Conservation (phyloP, 805 yeast genomes). For the Candida awuae region DNA sequence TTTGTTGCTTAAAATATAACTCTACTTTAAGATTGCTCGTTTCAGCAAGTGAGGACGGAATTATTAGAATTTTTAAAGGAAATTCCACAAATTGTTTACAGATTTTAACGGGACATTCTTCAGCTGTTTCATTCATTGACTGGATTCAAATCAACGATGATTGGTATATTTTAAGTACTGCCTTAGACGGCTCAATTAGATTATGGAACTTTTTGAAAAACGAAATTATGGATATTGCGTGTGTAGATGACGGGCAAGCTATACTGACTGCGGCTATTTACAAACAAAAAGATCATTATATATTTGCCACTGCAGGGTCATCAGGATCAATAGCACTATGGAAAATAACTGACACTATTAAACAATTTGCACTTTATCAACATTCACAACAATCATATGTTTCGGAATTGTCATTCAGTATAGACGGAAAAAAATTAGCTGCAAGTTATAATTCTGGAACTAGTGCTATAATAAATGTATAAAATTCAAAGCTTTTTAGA, state of each 20-base stretch:
- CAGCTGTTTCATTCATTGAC: conserved; percentile 45
- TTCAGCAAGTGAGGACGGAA: conserved; percentile 71
- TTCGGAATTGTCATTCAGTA: conserved; percentile 22
- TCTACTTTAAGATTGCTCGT: conserved; percentile 46
- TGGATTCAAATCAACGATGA: conserved; percentile 40
- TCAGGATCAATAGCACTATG: conserved; percentile 53
- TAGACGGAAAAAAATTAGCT: conserved; percentile 19
- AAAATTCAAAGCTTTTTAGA: background rate
- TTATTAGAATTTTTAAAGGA: conserved; percentile 70
- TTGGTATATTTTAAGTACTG: conserved; percentile 40
- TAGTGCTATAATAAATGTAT: conserved; percentile 22
- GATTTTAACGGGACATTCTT: conserved; percentile 45
- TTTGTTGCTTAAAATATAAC: conserved; percentile 52
- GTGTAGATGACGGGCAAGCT: conserved; percentile 42
- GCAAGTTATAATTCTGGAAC: conserved; percentile 21
- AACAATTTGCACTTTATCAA: conserved; percentile 20
- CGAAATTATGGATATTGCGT: conserved; percentile 29
- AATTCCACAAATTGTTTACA: conserved; percentile 45
- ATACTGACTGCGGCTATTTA: conserved; percentile 49
- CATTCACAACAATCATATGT: conserved; percentile 13
- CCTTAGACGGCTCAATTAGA: conserved; percentile 64
- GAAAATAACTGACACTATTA: conserved; percentile 27
- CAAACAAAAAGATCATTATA: conserved; percentile 31
- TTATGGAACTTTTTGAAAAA: conserved; percentile 57
- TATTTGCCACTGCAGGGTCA: conserved; percentile 57